These are phyloP conservation scores for Tricholoma hemisulphureum DNA, from an alignment of 768 basidiomycete genomes.

Conservation along the genomic window DNA sequence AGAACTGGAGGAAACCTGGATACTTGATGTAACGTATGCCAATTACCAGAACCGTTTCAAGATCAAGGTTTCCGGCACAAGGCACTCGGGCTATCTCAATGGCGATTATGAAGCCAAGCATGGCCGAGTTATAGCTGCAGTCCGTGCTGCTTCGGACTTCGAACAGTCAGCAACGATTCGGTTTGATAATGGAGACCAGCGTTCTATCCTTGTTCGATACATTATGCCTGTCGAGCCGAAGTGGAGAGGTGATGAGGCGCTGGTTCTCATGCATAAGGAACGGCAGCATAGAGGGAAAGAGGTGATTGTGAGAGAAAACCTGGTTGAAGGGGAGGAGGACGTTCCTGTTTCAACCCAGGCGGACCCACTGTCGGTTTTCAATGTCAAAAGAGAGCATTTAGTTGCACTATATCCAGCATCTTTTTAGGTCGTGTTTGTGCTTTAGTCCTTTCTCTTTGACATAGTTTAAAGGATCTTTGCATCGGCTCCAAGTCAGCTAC, in stretches of 20 bases:
- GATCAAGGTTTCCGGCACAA: conserved; percentile 14
- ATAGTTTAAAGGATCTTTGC: too few relatives aligned
- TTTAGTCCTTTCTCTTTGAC: too few relatives aligned
- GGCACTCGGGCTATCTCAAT: conserved; percentile 21
- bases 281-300: conserved; percentile 38
- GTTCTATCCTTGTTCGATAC: conserved; percentile 39
- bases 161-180: conserved; percentile 25
- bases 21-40: conserved; percentile 19
- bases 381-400: conserved; percentile 34
- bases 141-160: conserved; percentile 24
- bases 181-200: conserved; percentile 31
- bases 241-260: conserved; percentile 44
- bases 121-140: conserved; percentile 27
- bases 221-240: conserved; percentile 41
- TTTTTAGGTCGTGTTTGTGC: not conserved
- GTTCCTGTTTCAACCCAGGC: conserved; percentile 39
- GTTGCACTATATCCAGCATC: conserved; percentile 29
- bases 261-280: conserved; percentile 43
- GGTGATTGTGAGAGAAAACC: conserved; percentile 42
- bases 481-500: too few relatives aligned
- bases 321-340: conserved; percentile 29
- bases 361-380: conserved; percentile 33
- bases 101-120: conserved; percentile 29
- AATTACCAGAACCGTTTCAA: conserved; percentile 15
- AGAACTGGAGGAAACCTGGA: conserved; percentile 16